A percentile compares a stretch with the other conserved stretches of the same genome.
phyloP scores from a whole-genome alignment of 371 early-diverging fungal genomes.

The Circinella umbellata region DNA sequence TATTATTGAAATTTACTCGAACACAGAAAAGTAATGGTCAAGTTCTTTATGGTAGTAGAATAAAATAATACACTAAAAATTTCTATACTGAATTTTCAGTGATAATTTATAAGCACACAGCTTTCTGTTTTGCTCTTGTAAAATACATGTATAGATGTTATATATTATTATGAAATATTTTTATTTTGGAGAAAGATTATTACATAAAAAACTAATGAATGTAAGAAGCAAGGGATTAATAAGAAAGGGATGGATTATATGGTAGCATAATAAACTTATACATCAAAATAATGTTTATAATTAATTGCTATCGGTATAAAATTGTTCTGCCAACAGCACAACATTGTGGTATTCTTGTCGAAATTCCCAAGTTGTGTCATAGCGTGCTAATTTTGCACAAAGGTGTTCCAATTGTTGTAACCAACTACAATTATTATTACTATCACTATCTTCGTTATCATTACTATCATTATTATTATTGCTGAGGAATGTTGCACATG shows the following conservation, averaged over 20 bases:
- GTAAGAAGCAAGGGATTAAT: too few relatives aligned
- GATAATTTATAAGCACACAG: too few relatives aligned
- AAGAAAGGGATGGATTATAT: too few relatives aligned
- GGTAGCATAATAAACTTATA: too few relatives aligned
- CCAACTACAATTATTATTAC: constrained; percentile 22
- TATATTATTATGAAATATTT: too few relatives aligned
- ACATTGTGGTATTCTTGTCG: constrained; percentile 45
- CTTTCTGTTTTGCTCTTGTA: too few relatives aligned
- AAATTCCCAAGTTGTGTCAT: constrained; percentile 49
- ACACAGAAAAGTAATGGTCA: constrained; percentile 36
- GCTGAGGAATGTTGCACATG: not conserved
- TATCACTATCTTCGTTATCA: not conserved
- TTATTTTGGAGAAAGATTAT: too few relatives aligned
- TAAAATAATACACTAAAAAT: constrained; percentile 51
- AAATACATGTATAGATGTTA: too few relatives aligned
- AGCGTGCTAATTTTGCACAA: constrained; percentile 31
- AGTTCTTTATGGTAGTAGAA: constrained; percentile 42
- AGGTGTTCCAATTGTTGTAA: constrained; percentile 26
- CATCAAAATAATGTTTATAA: too few relatives aligned
- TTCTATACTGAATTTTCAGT: too few relatives aligned
- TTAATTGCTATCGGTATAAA: constrained; percentile 10
- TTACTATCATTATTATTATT: not conserved
- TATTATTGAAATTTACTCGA: constrained; percentile 56
- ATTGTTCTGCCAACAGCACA: constrained; percentile 31
- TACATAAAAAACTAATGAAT: too few relatives aligned